Evolutionary conservation across 2,329 filamentous ascomycete species (phyloP).

Genomic region (Xylaria multiplex): DNA sequence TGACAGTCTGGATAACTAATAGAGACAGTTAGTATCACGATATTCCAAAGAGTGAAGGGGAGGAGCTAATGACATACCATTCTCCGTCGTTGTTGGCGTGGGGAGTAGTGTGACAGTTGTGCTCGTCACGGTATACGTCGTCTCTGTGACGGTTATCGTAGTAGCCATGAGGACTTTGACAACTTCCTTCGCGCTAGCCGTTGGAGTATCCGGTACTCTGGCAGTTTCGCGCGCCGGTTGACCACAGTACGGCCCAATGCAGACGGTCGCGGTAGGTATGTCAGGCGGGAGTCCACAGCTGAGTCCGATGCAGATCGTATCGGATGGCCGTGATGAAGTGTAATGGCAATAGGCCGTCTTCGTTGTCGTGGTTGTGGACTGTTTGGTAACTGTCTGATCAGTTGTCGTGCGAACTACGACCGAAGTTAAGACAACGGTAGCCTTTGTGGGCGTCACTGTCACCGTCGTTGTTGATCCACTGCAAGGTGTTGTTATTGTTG

Average conservation of each 20-base stretch:
- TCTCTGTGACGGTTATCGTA: constrained; percentile 53
- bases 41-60: background rate
- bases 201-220: constrained; percentile 30
- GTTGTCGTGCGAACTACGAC: constrained; percentile 49
- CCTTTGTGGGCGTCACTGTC: constrained; percentile 49
- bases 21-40: constrained; percentile 24
- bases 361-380: constrained; percentile 48
- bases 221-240: constrained; percentile 4
- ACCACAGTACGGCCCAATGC: constrained; percentile 19
- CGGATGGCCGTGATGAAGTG: constrained; percentile 41
- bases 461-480: constrained; percentile 50
- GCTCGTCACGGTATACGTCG: constrained; percentile 45
- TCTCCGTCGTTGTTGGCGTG: constrained; percentile 50
- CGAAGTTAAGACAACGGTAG: constrained; percentile 48
- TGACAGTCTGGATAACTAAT: constrained; percentile 48
- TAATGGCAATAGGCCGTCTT: constrained; percentile 51
- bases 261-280: constrained; percentile 25
- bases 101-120: constrained; percentile 49
- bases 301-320: constrained; percentile 29
- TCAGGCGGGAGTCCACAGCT: constrained; percentile 35
- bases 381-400: constrained; percentile 48
- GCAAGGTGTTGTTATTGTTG: constrained; percentile 50
- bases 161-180: constrained; percentile 45
- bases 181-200: background rate
- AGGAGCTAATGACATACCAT: constrained; percentile 40